Conservation (phyloP, 345 rosid species). For the Heritiera littoralis region DNA sequence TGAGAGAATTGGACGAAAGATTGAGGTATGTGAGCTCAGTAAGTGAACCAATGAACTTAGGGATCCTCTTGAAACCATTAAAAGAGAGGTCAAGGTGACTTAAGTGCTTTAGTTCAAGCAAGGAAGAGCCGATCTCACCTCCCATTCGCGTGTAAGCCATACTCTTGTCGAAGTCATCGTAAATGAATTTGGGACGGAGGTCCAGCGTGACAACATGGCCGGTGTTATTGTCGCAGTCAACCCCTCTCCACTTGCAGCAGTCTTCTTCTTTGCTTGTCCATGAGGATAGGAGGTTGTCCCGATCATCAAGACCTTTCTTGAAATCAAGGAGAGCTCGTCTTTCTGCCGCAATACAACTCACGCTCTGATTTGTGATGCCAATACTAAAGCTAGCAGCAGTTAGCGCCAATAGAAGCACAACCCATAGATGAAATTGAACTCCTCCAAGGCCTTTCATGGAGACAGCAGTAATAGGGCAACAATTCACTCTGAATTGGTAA, state of each 20-base stretch:
- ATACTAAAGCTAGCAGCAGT: not conserved
- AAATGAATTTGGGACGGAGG: not conserved
- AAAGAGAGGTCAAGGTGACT: constrained; percentile 16
- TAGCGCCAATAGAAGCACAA: not conserved
- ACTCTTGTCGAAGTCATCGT: not conserved
- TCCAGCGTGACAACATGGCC: constrained; percentile 13
- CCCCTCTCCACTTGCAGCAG: constrained; percentile 4
- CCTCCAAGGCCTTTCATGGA: not conserved
- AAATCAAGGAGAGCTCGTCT: constrained; percentile 10
- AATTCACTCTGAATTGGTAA: not conserved
- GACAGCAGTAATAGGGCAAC: not conserved
- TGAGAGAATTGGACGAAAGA: not conserved
- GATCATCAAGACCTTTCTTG: not conserved
- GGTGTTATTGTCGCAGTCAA: not conserved
- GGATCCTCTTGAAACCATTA: constrained; percentile 21
- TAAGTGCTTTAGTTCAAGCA: constrained; percentile 17
- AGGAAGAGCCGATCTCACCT: constrained; percentile 23
- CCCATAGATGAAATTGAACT: not conserved
- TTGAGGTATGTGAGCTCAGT: constrained; percentile 8
- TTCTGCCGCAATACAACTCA: not conserved
- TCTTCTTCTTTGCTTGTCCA: not conserved
- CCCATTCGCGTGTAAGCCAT: not conserved
- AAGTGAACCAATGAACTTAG: constrained; percentile 22
- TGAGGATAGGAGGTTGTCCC: not conserved
- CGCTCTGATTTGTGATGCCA: not conserved